Base-by-base conservation (phyloP, 2,329 filamentous ascomycete genomes). In the Aspergillus niger region DNA sequence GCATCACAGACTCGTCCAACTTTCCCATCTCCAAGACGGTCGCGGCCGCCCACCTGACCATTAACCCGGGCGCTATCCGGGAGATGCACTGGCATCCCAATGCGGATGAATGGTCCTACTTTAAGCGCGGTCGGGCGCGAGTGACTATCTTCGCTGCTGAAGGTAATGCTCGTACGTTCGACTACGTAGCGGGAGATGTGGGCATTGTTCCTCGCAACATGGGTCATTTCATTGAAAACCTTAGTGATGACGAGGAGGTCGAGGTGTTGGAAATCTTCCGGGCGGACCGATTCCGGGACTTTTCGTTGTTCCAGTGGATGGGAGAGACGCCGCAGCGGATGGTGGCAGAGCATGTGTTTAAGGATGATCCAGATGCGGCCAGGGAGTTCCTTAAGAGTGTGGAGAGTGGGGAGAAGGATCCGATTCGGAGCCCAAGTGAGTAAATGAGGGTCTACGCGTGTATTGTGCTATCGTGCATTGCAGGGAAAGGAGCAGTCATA, bases 51-150 rank as follows among this genome's bases (percentile, higher is more conserved):
- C 56, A 58, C 10, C 24, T 58, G n/a, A 58, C 56, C 5, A 58
- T 58, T 48, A 48, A 52, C 20, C 56, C 56, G 1, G 56, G 56
- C 3, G 56, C 56, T 13, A 47, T 58, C 6, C 47, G 56, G 10
- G 56, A 58, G 48, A 61, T 61, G 55, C 59, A 61, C 59, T 61
- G 59, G 59, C 59, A 61, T 30, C 59, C 55, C 26, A 58, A 49
- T 30, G 55, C 55, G 3, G 59, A 61, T 24, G 55, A 61, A 24
- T 61, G 59, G 59, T 58, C 55, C 20, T 61, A 58, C 36, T 61
- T 58, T 17, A 61, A 58, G 11, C 39, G 43, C 2, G 59, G 59
- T 8, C 49, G 50, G 26, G 59, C 55, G 22, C 56, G 56, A 13
- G 56, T 58, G 22, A 58, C 56, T 7, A 36, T 58, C 20, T 58